Evolutionary conservation across 306 rosid species (phyloP).

Genomic region (Corylus avellana): DNA sequence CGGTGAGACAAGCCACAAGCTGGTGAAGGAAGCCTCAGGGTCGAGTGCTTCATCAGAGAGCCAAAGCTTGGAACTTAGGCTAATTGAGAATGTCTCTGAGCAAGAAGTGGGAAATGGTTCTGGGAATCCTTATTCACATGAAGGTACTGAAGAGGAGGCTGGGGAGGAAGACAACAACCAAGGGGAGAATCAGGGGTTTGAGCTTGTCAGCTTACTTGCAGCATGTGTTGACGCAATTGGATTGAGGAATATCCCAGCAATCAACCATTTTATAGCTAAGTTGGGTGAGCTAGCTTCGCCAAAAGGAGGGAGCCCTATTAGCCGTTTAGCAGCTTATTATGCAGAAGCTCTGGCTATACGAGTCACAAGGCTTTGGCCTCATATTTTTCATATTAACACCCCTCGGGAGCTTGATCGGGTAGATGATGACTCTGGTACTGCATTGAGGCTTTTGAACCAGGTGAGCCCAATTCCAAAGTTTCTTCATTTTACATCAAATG

Average conservation of each 20-base stretch:
- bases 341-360: constrained; percentile 88
- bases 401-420: constrained; percentile 76
- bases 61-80: constrained; percentile 52
- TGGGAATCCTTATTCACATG: constrained; percentile 54
- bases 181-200: constrained; percentile 65
- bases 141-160: constrained; percentile 48
- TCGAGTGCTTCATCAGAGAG: constrained; percentile 77
- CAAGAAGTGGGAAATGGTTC: constrained; percentile 71
- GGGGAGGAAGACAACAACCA: constrained; percentile 51
- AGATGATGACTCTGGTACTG: constrained; percentile 69
- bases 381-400: constrained; percentile 65
- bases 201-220: constrained; percentile 66
- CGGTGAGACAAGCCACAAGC: constrained; percentile 52
- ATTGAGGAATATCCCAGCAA: constrained; percentile 57
- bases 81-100: constrained; percentile 55
- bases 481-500: constrained; percentile 89
- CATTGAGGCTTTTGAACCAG: constrained; percentile 78
- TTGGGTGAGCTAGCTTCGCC: constrained; percentile 90
- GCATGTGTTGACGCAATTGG: constrained; percentile 89
- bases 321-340: constrained; percentile 71
- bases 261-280: constrained; percentile 68
- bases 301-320: constrained; percentile 62
- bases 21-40: constrained; percentile 47
- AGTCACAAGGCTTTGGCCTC: constrained; percentile 89
- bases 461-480: constrained; percentile 84